A percentile compares a stretch with the other conserved stretches of the same genome.
Conservation (phyloP, 2,329 filamentous ascomycete genomes). For the Ceratocystis smalleyi region DNA sequence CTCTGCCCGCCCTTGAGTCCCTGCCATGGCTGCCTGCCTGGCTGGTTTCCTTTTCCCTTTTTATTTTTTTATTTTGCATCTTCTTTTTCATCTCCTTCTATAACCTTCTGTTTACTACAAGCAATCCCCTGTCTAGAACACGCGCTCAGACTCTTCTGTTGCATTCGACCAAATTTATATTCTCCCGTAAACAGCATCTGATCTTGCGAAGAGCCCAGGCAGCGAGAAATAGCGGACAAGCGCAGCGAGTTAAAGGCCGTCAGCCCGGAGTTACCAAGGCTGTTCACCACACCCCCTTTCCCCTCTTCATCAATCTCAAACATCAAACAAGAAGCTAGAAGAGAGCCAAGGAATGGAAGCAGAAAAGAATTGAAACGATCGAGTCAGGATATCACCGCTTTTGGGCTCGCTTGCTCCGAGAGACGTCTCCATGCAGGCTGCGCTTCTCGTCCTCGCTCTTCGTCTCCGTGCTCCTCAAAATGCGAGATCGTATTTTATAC, state of each 20-base stretch:
- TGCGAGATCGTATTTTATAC: neutral
- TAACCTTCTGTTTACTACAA: neutral
- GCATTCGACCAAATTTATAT: neutral
- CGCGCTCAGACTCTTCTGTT: neutral
- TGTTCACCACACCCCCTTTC: too few relatives aligned
- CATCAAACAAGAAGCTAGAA: neutral
- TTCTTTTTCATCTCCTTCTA: neutral
- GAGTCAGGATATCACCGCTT: neutral
- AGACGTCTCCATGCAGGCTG: neutral
- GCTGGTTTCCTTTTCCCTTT: neutral
- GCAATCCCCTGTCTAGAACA: neutral
- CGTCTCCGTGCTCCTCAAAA: too few relatives aligned
- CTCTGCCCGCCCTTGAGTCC: neutral
- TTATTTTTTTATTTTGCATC: too few relatives aligned
- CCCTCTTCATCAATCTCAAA: neutral
- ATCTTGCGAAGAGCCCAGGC: neutral
- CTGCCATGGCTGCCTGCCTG: neutral
- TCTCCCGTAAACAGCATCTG: neutral
- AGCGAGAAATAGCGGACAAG: neutral
- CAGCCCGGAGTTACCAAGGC: neutral
- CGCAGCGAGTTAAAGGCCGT: neutral
- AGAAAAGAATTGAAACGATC: neutral
- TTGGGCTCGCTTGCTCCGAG: neutral
- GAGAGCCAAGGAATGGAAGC: neutral
- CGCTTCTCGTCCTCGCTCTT: neutral